phyloP scores from a whole-genome alignment of 2,329 filamentous ascomycete species.

The Xylaria polymorpha region DNA sequence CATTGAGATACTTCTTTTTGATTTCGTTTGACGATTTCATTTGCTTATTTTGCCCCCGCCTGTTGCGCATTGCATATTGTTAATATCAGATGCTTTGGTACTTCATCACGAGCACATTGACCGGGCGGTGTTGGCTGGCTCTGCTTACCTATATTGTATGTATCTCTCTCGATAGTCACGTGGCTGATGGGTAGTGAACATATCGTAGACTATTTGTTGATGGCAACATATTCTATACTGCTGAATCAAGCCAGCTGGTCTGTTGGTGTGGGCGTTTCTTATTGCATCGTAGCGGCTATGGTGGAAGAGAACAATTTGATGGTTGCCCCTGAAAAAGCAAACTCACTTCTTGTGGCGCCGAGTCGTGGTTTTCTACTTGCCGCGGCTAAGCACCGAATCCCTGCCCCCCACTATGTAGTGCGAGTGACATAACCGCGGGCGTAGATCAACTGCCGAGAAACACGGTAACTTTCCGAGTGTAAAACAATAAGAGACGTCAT shows the following conservation, averaged over 20 bases:
- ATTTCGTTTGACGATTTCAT: background rate
- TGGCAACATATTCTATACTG: background rate
- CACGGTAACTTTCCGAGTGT: too few relatives aligned
- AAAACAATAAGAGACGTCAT: slow-evolving; percentile 16
- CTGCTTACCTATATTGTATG: too few relatives aligned
- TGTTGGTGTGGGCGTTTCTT: background rate
- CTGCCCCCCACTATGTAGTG: background rate
- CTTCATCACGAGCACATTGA: background rate
- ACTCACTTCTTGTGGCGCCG: background rate
- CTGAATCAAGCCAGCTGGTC: background rate
- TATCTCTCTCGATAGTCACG: background rate
- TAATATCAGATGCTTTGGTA: background rate
- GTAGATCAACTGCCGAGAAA: slow-evolving; percentile 44
- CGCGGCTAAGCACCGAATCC: slow-evolving; percentile 8
- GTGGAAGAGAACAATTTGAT: background rate
- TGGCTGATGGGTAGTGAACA: background rate
- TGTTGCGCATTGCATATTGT: background rate
- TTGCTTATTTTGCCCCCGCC: background rate
- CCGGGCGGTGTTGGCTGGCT: background rate
- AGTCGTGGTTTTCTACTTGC: slow-evolving; percentile 1
- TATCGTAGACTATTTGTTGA: background rate
- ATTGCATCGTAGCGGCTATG: background rate
- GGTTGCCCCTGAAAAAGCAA: background rate
- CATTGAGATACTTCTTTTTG: background rate
- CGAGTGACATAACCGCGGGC: slow-evolving; percentile 31